Base-by-base conservation (phyloP, 805 yeast genomes). In the Sugiyamaella americana region DNA sequence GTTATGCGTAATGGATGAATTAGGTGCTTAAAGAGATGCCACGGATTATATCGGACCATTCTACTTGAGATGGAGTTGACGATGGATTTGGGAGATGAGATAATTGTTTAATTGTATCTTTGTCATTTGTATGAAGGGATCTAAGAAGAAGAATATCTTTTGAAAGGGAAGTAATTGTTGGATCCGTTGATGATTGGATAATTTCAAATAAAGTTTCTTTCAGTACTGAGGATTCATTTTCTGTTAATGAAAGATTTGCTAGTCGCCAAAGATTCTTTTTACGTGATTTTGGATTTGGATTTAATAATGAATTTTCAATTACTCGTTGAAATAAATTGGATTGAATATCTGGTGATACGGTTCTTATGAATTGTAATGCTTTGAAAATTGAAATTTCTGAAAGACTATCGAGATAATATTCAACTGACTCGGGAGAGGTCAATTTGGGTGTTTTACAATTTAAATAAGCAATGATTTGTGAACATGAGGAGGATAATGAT, bases 81-180 rank as follows among this genome's bases (percentile, higher is more conserved):
- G 32, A 32, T 20, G 44, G 34, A 29, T 47, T 43, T 35, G 40
- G 30, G 18, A 23, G 36, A 3, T 42, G 19, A 18, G 44, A 21
- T 26, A 51, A 44, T 22, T 20, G 37, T 6, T 41, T 36, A 2
- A 51, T 51, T 1, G 46, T 22, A 6, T 29, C 42, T 17, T 40
- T 3, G 42, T 52, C 46, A 19, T 52, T 52, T 5, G 52, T 44
- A 30, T 54, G 57, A 11, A 54, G 35, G 4, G 50, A 40, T 13
- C 57, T 43, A 30, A 52, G 36, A 40, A 54, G 21, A 26, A 54
- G 29, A 3, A 54, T 36, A 36, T 54, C 57, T 37, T 48, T 44
- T 17, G 55, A 53, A 8, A 45, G n/a, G 8, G 48, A 36, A 6
- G 29, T 5, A 35, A 17, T 11, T 10, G 23, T 20, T 5, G 23